Evolutionary conservation across 129 eudicot genomes (phyloP).

Genomic region (Sambucus nigra): DNA sequence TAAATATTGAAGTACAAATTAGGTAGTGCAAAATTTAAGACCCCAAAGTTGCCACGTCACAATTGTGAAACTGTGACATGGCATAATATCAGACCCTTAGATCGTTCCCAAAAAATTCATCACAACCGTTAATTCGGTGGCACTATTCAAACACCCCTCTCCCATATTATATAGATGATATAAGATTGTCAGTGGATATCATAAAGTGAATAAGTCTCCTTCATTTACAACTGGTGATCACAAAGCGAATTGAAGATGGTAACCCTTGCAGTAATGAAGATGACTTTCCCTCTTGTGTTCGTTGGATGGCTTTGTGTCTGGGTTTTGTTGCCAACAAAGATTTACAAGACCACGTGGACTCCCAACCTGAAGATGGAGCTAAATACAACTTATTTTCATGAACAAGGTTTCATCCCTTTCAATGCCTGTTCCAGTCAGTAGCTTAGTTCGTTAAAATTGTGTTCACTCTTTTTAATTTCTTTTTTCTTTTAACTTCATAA

Average conservation of each 20-base stretch:
- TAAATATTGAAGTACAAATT: too few species aligned
- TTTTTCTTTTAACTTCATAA: neutral
- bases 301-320: constrained; percentile 49
- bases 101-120: too few species aligned
- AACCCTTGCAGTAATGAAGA: constrained; percentile 16
- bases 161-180: neutral
- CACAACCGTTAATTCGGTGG: too few species aligned
- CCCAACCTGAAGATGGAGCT: constrained; percentile 29
- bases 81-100: too few species aligned
- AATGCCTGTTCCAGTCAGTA: too few species aligned
- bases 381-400: constrained; percentile 46
- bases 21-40: too few species aligned
- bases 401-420: constrained; percentile 30
- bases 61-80: too few species aligned
- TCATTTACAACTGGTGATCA: neutral
- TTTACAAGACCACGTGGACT: constrained; percentile 47
- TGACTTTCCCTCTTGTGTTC: constrained; percentile 30
- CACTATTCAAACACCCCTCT: neutral
- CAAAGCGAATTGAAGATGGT: constrained; percentile 17
- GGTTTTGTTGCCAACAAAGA: constrained; percentile 58
- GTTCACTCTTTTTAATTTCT: too few species aligned
- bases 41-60: too few species aligned
- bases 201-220: too few species aligned
- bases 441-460: neutral
- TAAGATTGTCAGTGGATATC: neutral